These are phyloP conservation scores for Anisodus acutangulus DNA, from an alignment of 257 asterid species.

Conservation along the genomic window DNA sequence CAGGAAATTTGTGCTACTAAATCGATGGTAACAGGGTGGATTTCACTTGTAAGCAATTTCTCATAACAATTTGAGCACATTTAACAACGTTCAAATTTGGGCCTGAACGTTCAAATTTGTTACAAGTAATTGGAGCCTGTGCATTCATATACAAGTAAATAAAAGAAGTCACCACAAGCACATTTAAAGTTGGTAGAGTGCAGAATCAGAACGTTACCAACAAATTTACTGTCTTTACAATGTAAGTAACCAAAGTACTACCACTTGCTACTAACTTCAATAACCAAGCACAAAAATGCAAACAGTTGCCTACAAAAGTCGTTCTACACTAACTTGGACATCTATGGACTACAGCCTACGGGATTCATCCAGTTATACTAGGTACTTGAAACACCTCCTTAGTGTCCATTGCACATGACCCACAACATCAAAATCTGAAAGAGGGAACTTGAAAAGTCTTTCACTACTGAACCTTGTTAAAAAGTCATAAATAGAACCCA, in stretches of 20 bases:
- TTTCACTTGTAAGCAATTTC: background rate
- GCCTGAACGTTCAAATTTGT: background rate
- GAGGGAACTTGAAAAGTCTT: background rate
- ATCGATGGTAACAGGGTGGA: background rate
- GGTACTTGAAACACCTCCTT: slow-evolving; percentile 26
- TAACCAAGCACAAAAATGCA: background rate
- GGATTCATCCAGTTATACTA: background rate
- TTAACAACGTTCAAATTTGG: background rate
- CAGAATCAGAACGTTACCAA: background rate
- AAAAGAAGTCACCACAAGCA: background rate
- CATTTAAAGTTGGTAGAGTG: background rate
- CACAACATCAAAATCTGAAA: background rate
- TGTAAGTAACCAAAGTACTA: background rate
- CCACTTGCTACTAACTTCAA: background rate
- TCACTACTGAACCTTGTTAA: background rate
- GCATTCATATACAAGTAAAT: background rate
- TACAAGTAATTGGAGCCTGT: background rate
- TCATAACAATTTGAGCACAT: background rate
- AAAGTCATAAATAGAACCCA: background rate
- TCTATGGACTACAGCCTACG: slow-evolving; percentile 17
- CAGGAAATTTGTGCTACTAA: background rate
- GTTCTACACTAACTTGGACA: background rate
- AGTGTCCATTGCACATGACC: background rate
- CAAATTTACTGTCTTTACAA: slow-evolving; percentile 25
- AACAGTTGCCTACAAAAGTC: background rate